phyloP scores from a whole-genome alignment of 768 basidiomycete species.

The Suillus discolor region DNA sequence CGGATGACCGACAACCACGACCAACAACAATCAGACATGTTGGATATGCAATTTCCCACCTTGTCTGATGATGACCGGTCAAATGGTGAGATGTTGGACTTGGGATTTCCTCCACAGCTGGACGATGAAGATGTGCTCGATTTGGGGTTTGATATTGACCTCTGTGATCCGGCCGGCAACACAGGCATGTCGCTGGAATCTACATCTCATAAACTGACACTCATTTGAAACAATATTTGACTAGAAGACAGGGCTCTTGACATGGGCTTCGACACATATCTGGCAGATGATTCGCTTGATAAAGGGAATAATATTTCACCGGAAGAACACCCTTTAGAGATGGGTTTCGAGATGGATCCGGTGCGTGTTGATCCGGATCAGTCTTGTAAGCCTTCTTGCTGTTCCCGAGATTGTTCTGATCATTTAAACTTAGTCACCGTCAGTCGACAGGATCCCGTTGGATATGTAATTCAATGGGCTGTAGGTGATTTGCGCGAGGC shows the following conservation, averaged over 20 bases:
- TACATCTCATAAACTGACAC: too few relatives aligned
- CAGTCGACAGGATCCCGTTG: not conserved
- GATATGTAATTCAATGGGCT: not conserved
- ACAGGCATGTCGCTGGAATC: not conserved
- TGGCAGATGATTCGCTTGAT: too few relatives aligned
- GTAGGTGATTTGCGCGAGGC: not conserved
- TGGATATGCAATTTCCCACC: slow-evolving; percentile 2
- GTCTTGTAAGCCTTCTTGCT: not conserved
- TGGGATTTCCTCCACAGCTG: not conserved
- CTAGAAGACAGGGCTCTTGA: not conserved
- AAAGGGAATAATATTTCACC: not conserved
- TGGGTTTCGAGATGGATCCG: not conserved
- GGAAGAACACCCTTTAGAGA: not conserved
- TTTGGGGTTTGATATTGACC: not conserved
- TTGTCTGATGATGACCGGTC: not conserved
- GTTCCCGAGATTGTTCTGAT: not conserved
- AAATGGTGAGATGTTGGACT: not conserved
- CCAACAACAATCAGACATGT: not conserved
- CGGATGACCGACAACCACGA: not conserved
- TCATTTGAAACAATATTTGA: too few relatives aligned
- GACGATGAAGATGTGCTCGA: not conserved
- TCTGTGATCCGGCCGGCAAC: not conserved
- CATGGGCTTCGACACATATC: not conserved
- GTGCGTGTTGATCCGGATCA: not conserved
- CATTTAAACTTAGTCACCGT: not conserved